Evolutionary conservation across 2,329 filamentous ascomycete genomes (phyloP).

Genomic region (Fusarium sp.): DNA sequence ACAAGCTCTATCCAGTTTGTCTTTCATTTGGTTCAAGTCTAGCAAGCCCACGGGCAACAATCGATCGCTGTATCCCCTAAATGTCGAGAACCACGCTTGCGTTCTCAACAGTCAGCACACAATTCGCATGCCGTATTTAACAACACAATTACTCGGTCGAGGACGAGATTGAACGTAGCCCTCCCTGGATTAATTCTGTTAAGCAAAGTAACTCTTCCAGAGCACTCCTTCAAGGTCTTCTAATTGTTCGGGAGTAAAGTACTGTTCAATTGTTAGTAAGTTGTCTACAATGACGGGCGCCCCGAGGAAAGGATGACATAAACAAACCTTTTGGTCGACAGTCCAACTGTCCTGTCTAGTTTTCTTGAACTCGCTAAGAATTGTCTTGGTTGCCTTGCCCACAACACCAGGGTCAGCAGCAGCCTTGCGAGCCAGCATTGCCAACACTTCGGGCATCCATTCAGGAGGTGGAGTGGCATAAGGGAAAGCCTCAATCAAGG

Average conservation of each 20-base stretch:
- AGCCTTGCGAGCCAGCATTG: slow-evolving; percentile 84
- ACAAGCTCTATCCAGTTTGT: slow-evolving; percentile 38
- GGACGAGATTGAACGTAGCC: slow-evolving; percentile 27
- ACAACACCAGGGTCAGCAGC: slow-evolving; percentile 91
- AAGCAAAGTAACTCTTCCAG: slow-evolving; percentile 99
- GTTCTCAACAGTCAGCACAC: neutral
- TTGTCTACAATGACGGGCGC: neutral
- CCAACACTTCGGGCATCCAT: slow-evolving; percentile 95
- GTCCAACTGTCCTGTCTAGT: slow-evolving; percentile 98
- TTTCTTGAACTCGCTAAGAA: slow-evolving; percentile 98
- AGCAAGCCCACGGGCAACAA: slow-evolving; percentile 25
- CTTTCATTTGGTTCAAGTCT: slow-evolving; percentile 15
- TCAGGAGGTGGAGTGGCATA: slow-evolving; percentile 90
- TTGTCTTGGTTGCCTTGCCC: slow-evolving; percentile 93
- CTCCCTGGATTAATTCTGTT: slow-evolving; percentile 38
- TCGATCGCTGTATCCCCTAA: neutral
- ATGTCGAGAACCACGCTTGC: neutral
- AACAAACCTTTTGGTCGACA: slow-evolving; percentile 92
- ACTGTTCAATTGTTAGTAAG: slow-evolving; percentile 58
- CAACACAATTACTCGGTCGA: neutral
- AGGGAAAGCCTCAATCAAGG: slow-evolving; percentile 93
- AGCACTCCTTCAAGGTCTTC: slow-evolving; percentile 96
- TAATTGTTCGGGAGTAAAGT: slow-evolving; percentile 91
- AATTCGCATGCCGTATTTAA: neutral
- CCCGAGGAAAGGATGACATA: neutral